phyloP scores from a whole-genome alignment of 345 rosid species.

The Linum lewisii region DNA sequence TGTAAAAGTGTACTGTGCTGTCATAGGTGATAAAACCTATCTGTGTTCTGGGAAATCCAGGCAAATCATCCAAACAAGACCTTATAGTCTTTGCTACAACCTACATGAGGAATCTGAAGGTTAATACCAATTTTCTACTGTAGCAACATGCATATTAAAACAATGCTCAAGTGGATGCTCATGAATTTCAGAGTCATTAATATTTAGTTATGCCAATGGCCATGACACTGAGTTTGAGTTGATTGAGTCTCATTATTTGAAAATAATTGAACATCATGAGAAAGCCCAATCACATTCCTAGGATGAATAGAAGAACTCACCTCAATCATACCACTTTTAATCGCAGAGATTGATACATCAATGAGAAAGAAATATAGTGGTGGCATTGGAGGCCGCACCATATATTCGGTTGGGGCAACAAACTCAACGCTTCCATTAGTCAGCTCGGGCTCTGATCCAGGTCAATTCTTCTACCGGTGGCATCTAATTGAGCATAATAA shows the following conservation, averaged over 20 bases:
- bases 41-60: slow-evolving; percentile 96
- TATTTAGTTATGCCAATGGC: too few relatives aligned
- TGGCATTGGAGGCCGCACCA: slow-evolving; percentile 99
- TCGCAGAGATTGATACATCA: slow-evolving; percentile 88
- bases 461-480: slow-evolving; percentile 83
- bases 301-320: slow-evolving; percentile 34
- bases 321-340: slow-evolving; percentile 93
- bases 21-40: slow-evolving; percentile 96
- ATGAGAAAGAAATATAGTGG: slow-evolving; percentile 92
- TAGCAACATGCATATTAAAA: neutral
- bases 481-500: slow-evolving; percentile 86
- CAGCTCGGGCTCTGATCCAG: slow-evolving; percentile 91
- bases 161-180: neutral
- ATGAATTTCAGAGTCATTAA: too few relatives aligned
- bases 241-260: neutral
- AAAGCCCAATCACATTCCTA: neutral
- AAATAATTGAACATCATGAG: neutral
- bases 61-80: slow-evolving; percentile 91
- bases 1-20: slow-evolving; percentile 94
- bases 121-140: neutral
- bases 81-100: slow-evolving; percentile 87
- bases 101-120: slow-evolving; percentile 21
- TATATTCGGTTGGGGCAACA: slow-evolving; percentile 96
- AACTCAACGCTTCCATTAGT: slow-evolving; percentile 86
- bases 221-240: too few relatives aligned